Conservation (phyloP, 2,329 filamentous ascomycete genomes). For the Parastagonospora avenae region DNA sequence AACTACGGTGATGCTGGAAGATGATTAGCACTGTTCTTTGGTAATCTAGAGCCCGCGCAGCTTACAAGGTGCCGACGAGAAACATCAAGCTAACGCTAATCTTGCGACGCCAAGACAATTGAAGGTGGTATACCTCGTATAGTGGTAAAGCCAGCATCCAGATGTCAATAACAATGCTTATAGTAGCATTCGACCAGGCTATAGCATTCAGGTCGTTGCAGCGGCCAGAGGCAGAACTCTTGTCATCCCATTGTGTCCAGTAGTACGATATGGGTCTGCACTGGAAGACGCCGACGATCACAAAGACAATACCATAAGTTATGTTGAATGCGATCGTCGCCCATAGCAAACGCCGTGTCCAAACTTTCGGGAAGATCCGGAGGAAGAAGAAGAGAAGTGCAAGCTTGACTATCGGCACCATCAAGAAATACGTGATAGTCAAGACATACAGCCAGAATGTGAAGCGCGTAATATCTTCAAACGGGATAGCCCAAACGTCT, state of each 20-base stretch:
- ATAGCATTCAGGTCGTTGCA: constrained; percentile 42
- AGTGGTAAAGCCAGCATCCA: constrained; percentile 37
- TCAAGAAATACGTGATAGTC: constrained; percentile 36
- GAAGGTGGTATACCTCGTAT: constrained; percentile 31
- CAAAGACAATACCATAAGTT: constrained; percentile 22
- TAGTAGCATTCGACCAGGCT: constrained; percentile 35
- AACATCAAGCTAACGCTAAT: constrained; percentile 42
- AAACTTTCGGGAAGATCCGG: constrained; percentile 30
- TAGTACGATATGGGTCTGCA: constrained; percentile 37
- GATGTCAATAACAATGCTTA: constrained; percentile 30
- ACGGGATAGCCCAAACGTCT: constrained; percentile 56
- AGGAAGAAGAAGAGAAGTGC: constrained; percentile 32
- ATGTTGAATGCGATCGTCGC: constrained; percentile 21
- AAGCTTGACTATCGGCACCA: constrained; percentile 27
- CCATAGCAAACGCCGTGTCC: constrained; percentile 10
- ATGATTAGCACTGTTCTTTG: constrained; percentile 10
- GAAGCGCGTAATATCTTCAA: constrained; percentile 50
- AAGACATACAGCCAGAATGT: constrained; percentile 30
- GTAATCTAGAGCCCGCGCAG: constrained; percentile 4
- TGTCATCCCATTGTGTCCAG: constrained; percentile 35
- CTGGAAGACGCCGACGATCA: constrained; percentile 27
- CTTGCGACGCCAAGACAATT: constrained; percentile 39
- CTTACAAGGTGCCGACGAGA: constrained; percentile 33
- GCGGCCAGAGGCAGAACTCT: constrained; percentile 1
- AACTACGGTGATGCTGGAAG: constrained; percentile 35